Evolutionary conservation across 2,329 filamentous ascomycete species (phyloP), one percentile per base, ranked within the genome.

Genomic region (Chaetomium sp.): DNA sequence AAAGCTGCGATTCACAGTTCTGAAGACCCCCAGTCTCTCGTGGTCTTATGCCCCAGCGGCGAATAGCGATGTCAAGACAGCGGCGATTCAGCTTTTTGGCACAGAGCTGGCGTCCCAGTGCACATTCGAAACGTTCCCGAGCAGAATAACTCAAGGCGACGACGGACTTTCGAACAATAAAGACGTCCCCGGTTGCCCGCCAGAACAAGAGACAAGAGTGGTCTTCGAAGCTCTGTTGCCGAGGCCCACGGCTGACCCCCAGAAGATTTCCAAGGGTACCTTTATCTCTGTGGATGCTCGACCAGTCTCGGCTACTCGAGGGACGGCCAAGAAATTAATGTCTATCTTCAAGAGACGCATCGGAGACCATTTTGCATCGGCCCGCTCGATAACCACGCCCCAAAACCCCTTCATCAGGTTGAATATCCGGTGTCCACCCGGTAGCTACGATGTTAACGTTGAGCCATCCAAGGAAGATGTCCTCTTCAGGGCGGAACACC

Each of bases 401-500:
- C 81, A 79, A 21, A 82, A 85, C 58, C 82, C 83, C 0, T 92
- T 93, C 72, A 75, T 92, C 49, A 81, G 81, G 49, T 75, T 93
- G 45, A 83, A 87, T 63, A 86, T 93, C 33, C 74, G 74, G 16
- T 93, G 89, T 71, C 82, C 85, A 0, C 72, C 78, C 0, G 81
- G 82, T 31, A 87, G 80, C 64, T 93, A 93, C 70, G 90, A 93
- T 75, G 80, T 83, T 1, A 93, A 93, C 69, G 76, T 93, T 6
- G 87, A 92, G 65, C 85, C 90, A 3, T 80, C 85, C 3, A 93
- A 93, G 72, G 86, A 91, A 63, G 86, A 92, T 70, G 82, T 93
- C 1, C 71, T 92, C 0, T 92, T 93, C 71, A 79, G 78, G 4
- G 79, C 91, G 58, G 83, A 87, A 67, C 56, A 74, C 2, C 57